Conservation (phyloP, 139 green algal species). For the Astrephomene gubernaculifera region DNA sequence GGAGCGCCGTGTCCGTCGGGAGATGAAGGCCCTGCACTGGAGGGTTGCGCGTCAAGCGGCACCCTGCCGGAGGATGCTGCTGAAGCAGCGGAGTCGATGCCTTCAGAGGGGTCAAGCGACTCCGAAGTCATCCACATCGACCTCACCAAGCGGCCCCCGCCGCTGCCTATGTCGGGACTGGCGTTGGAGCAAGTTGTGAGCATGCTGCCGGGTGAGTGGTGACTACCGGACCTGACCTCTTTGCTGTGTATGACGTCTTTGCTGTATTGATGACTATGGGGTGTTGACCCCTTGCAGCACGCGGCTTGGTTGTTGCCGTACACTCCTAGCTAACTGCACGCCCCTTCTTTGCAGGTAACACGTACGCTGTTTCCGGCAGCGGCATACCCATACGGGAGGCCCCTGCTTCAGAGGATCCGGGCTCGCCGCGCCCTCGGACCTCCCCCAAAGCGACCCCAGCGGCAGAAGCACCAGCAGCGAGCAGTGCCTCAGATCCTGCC, state of each 20-base stretch:
- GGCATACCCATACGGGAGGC: conserved; percentile 9
- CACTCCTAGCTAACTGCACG: no score
- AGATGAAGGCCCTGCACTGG: no score
- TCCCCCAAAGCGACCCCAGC: not conserved
- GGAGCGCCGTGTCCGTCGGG: no score
- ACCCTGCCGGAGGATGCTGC: no score
- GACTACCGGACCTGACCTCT: no score
- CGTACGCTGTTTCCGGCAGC: conserved; percentile 24
- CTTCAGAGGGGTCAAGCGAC: not conserved
- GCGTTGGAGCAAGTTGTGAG: not conserved
- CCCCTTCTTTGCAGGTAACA: conserved; percentile 7
- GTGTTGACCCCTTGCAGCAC: no score
- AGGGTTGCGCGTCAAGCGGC: no score
- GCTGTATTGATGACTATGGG: no score
- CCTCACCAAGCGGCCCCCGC: conserved; percentile 15
- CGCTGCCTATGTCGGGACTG: conserved; percentile 22
- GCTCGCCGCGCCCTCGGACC: not conserved
- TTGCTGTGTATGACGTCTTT: no score
- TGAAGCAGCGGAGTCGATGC: not conserved
- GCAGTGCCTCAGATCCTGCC: not conserved
- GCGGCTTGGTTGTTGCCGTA: no score
- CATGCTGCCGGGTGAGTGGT: conserved; percentile 23
- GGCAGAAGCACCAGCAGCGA: not conserved
- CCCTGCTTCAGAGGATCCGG: not conserved
- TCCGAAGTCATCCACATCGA: conserved; percentile 38